Percentiles rank a stretch among this genome's conserved stretches.
Conservation (phyloP, 2,329 filamentous ascomycete species). For the Xylariaceae sp. region DNA sequence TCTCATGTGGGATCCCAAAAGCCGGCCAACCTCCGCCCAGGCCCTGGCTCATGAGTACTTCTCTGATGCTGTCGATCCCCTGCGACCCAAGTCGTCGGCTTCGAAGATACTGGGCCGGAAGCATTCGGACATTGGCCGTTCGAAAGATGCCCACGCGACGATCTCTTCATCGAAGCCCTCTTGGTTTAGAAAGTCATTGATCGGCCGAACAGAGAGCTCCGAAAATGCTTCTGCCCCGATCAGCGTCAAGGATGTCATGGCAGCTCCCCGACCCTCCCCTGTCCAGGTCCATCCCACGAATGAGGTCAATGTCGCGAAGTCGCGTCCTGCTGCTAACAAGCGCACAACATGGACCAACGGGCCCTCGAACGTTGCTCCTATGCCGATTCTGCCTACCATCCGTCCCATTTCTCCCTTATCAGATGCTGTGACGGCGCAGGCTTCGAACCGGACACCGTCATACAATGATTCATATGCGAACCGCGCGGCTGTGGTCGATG, state of each 20-base stretch:
- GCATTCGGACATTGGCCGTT: conserved; percentile 72
- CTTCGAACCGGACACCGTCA: conserved; percentile 55
- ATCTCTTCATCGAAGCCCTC: conserved; percentile 75
- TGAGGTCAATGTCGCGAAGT: conserved; percentile 36
- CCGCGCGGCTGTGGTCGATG: conserved; percentile 37
- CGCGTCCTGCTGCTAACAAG: conserved; percentile 57
- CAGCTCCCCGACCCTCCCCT: conserved; percentile 28
- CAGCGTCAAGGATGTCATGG: conserved; percentile 37
- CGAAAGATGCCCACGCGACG: conserved; percentile 56
- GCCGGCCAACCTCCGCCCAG: conserved; percentile 82
- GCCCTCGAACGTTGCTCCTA: conserved; percentile 71
- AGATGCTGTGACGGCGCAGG: conserved; percentile 84
- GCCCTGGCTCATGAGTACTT: conserved; percentile 97
- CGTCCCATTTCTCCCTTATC: conserved; percentile 94
- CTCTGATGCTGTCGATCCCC: conserved; percentile 79
- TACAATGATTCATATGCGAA: conserved; percentile 43
- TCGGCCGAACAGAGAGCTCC: conserved; percentile 65
- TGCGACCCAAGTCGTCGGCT: conserved; percentile 83
- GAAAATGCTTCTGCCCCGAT: conserved; percentile 47
- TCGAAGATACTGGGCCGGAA: conserved; percentile 82
- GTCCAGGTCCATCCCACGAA: conserved; percentile 19
- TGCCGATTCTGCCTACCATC: conserved; percentile 93
- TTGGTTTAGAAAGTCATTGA: conserved; percentile 94
- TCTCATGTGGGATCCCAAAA: conserved; percentile 96
- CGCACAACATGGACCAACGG: conserved; percentile 92